Evolutionary conservation across 345 rosid species (phyloP), one percentile per base, ranked within the genome.

Genomic region (Arabis hirsuta): DNA sequence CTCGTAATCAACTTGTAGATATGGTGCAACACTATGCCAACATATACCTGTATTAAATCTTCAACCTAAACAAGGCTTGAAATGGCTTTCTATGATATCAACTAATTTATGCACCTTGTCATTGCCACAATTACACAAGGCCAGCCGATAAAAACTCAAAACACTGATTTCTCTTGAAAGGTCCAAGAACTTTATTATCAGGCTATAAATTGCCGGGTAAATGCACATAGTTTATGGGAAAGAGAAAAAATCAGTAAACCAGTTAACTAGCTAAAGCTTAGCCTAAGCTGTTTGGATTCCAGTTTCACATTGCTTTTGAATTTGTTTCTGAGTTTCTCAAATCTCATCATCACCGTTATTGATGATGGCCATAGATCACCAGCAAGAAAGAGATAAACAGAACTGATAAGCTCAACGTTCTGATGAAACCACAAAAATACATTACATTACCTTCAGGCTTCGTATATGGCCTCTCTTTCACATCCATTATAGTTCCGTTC

Each of bases 401-500:
- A 41, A 26, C 41, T 41, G 27, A 41, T 54, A 51, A 42, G 43
- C 52, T 54, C 62, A 67, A 54, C 19, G 31, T 66, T 66, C n/a
- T 34, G 47, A 36, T 13, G 5, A 48, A 22, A 50, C 47, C 29
- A 46, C 42, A 46, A 46, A 64, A 41, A 39, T 29, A 53, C 48
- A 52, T n/a, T n/a, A 24, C 50, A 41, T 14, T 44, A 56, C 64
- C 73, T 55, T 56, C 14, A 45, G 46, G 64, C 46, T 38, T 65
- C 43, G 8, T 24, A 22, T 39, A 52, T 13, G 57, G 47, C 39
- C 27, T 63, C 20, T 19, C 45, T 64, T 50, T 65, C 41, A 66
- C 12, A 66, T 14, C 51, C 27, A 66, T 52, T 53, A 10, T 66
- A 31, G 52, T 29, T 62, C 5, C n/a, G 10, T 24, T 59, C 67